Evolutionary conservation across 352 stramenopile species (phyloP), one percentile per base, ranked within the genome.

Genomic region (Phytophthora multivora): DNA sequence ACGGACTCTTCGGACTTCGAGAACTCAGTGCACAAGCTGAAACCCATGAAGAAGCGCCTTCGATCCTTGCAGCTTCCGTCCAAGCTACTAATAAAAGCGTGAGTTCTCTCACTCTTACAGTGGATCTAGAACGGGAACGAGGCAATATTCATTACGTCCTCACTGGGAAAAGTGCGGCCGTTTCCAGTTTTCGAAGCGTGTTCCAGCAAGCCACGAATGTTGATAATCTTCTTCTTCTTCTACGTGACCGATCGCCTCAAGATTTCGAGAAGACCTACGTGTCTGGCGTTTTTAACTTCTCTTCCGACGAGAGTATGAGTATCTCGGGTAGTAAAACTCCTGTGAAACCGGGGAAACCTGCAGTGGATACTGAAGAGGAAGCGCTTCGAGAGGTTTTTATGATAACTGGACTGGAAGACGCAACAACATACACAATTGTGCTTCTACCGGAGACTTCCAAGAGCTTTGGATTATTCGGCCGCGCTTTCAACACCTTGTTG

Each of bases 381-480:
- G 13, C 63, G 42, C 71, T 74, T 36, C 53, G 49, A 25, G 25
- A 70, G 5, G 25, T 63, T 5, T 80, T 87, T 48, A 33, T 73
- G 8, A 64, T 94, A 43, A 52, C 59, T 2, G 75, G 57, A 6
- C 69, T 93, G 2, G 31, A 55, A 2, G 83, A 89, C 23, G 65
- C 71, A 25, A 81, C 80, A 0, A 35, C 63, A 12, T 92, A 93
- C 49, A 61, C 61, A 13, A 61, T 95, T 36, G 66, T 69, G 21
- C 31, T 95, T 9, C 61, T 95, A 26, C 66, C 84, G 2, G 84
- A 95, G 30, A 93, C 86, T 0, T 69, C 69, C 15, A 57, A 52
- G 4, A 95, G 86, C 40, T 69, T 78, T 55, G 84, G 86, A 2
- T 68, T 93, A 12, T 89, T 89, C 31, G 79, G 82, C 1, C 42